A percentile compares a stretch with the other conserved stretches of the same genome.
These are phyloP conservation scores for Phialophora expanda DNA, from an alignment of 2,329 filamentous ascomycete genomes.

Conservation along the genomic window DNA sequence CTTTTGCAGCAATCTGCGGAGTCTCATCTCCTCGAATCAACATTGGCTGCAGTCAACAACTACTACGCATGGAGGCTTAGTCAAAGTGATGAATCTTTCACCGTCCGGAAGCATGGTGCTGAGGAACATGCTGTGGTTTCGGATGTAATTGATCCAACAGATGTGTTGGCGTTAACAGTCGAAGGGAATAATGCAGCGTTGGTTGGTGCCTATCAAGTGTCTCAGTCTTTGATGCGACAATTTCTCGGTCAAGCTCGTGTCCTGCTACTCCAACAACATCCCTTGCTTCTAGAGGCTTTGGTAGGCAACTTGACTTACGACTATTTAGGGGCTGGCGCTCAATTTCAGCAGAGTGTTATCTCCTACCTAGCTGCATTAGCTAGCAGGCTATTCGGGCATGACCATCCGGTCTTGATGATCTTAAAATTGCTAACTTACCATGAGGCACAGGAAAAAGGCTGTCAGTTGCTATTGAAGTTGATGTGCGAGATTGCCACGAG, in stretches of 20 bases:
- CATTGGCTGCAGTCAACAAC: constrained; percentile 22
- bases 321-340: neutral
- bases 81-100: constrained; percentile 12
- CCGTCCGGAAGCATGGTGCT: neutral
- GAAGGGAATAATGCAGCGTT: neutral
- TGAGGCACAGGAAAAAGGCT: neutral
- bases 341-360: neutral
- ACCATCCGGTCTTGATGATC: constrained; percentile 20
- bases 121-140: neutral
- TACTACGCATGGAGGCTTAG: constrained; percentile 22
- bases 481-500: constrained; percentile 7
- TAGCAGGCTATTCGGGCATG: constrained; percentile 9
- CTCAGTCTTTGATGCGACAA: neutral
- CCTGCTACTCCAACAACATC: constrained; percentile 1
- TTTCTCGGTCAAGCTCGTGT: neutral
- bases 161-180: neutral
- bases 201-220: neutral
- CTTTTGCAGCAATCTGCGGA: constrained; percentile 21
- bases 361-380: constrained; percentile 8
- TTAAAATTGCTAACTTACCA: neutral
- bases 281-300: neutral
- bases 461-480: constrained; percentile 3
- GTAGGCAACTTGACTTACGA: neutral
- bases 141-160: neutral
- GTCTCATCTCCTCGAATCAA: constrained; percentile 17